Evolutionary conservation across 495 filamentous ascomycete genomes (phyloP), one percentile per base, ranked within the genome.

Genomic region (Annulohypoxylon nitens): DNA sequence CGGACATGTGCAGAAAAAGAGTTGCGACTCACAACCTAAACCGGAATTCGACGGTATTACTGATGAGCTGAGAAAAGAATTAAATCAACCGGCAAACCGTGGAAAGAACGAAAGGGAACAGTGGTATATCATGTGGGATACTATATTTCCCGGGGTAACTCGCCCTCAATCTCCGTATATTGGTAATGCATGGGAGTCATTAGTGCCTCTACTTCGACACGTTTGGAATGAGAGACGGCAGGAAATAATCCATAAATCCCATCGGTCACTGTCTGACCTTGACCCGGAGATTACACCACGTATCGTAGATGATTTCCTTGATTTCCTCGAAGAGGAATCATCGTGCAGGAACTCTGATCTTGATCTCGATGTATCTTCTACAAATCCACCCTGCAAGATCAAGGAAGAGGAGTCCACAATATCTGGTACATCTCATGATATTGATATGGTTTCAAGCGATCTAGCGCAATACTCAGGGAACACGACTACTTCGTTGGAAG

Each of bases 11-110:
- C 50, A 67, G 30, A 37, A 67, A 50, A 33, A 55, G 3, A 47
- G 33, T 10, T 71, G 68, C 18, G 26, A 1, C n/a, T 23, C 48
- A 9, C 34, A 45, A 0, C 12, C 18, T 11, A 39, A 53, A n/a
- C 72, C 57, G 16, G 51, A 60, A 34, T 58, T 30, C 26, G 72
- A 75, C 20, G 68, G 51, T 33, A 71, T 75, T 18, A 64, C 72
- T 1, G 62, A 70, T n/a, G 30, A 36, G 8, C 57, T 68, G 50
- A 75, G 51, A 33, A 75, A 68, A 41, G 43, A 67, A 25, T 26
- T 68, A 23, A 71, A 75, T 23, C 54, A 64, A 14, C 64, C 53
- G 23, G 51, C 41, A 7, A 71, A 60, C 12, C 68, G 64, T 14
- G 69, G 63, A 3, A 75, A 25, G 7, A 60, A 55, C 20, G 58